A percentile compares a stretch with the other conserved stretches of the same genome.
Evolutionary conservation across 371 early-diverging fungal species (phyloP).

Genomic region (Apophysomyces ossiformis): DNA sequence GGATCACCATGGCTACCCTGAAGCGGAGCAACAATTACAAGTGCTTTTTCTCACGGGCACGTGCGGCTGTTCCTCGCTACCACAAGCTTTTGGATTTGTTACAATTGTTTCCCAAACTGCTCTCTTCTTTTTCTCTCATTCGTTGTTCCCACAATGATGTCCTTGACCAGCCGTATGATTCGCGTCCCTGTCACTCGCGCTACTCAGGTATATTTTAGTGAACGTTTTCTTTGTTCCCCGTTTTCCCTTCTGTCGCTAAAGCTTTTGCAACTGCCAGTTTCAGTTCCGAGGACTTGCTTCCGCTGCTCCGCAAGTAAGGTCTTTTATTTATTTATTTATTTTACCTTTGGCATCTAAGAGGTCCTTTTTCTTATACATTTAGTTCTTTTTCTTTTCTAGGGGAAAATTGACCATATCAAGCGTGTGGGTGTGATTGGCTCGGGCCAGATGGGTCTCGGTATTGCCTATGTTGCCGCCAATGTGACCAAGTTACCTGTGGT

Average conservation of each 20-base stretch:
- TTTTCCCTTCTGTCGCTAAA: neutral
- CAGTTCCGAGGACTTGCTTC: constrained; percentile 13
- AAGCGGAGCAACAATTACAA: neutral
- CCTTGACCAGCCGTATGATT: neutral
- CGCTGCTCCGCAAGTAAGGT: constrained; percentile 10
- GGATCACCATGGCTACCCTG: too few relatives aligned
- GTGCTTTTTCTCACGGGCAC: constrained; percentile 5
- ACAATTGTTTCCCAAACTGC: neutral
- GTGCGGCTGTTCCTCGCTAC: neutral
- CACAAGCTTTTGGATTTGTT: neutral
- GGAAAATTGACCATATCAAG: constrained; percentile 49
- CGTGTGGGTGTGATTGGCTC: constrained; percentile 80
- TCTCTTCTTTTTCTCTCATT: neutral
- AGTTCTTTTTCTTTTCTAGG: constrained; percentile 4
- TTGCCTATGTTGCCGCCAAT: constrained; percentile 93
- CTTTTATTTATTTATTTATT: too few relatives aligned
- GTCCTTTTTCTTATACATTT: neutral
- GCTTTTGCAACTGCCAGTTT: neutral
- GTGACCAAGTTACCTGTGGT: constrained; percentile 80
- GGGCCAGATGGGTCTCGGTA: constrained; percentile 94
- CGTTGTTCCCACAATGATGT: neutral
- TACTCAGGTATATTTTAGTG: constrained; percentile 5
- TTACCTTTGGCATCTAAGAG: neutral
- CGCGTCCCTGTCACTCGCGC: constrained; percentile 1
- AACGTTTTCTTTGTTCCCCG: neutral